Conservation (phyloP, 495 filamentous ascomycete species). For the Penicillium dipodomyicola region DNA sequence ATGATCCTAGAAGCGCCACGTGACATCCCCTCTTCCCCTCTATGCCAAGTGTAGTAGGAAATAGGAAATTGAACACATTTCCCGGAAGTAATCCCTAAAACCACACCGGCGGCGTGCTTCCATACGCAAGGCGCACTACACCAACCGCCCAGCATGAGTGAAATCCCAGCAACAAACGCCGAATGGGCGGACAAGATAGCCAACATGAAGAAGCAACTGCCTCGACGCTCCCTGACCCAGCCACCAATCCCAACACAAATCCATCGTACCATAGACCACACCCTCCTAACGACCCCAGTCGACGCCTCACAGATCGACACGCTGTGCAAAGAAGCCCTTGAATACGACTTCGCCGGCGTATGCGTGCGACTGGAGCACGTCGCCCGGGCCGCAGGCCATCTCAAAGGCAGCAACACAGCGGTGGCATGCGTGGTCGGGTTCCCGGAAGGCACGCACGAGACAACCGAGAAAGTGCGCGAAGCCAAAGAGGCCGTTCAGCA, state of each 20-base stretch:
- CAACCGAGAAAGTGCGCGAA: slow-evolving; percentile 53
- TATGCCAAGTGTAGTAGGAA: not conserved
- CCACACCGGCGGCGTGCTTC: not conserved
- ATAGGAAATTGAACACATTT: not conserved
- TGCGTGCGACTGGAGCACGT: slow-evolving; percentile 59
- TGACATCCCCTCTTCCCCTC: slow-evolving; percentile 30
- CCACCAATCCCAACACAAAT: slow-evolving; percentile 25
- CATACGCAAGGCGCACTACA: not conserved
- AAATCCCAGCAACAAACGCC: slow-evolving; percentile 31
- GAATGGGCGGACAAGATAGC: slow-evolving; percentile 40
- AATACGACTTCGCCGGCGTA: slow-evolving; percentile 58
- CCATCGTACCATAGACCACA: slow-evolving; percentile 62
- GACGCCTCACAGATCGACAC: slow-evolving; percentile 53
- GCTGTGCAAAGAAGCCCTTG: slow-evolving; percentile 62
- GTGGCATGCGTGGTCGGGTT: slow-evolving; percentile 68
- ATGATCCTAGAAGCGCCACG: slow-evolving; percentile 24
- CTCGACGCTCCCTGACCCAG: slow-evolving; percentile 27
- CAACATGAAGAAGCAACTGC: slow-evolving; percentile 25
- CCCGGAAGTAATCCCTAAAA: not conserved
- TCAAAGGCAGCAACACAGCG: slow-evolving; percentile 45
- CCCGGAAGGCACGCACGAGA: slow-evolving; percentile 59
- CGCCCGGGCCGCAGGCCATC: slow-evolving; percentile 48
- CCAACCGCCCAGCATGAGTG: slow-evolving; percentile 28
- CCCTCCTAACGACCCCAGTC: slow-evolving; percentile 56
- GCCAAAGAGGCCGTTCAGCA: slow-evolving; percentile 53